Conservation (phyloP, 345 rosid species). For the Gossypium turneri region DNA sequence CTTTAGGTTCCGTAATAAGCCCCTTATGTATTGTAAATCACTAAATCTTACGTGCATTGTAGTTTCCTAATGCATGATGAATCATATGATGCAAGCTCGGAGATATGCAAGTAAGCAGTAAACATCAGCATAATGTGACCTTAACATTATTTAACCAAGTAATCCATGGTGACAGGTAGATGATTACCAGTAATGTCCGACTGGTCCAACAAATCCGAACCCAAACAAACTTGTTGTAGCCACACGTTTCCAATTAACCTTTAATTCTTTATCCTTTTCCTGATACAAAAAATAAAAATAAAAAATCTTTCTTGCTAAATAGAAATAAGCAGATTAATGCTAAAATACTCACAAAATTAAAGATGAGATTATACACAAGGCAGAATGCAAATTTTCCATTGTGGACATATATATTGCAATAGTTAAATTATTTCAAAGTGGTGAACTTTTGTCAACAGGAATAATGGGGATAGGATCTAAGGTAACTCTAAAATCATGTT, state of each 20-base stretch:
- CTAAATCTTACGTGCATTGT: neutral
- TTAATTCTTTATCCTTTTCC: slow-evolving; percentile 23
- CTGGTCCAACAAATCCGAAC: slow-evolving; percentile 40
- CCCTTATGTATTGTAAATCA: neutral
- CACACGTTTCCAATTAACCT: slow-evolving; percentile 36
- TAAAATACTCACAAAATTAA: neutral
- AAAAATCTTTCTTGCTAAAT: neutral
- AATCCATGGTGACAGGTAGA: neutral
- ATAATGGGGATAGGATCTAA: neutral
- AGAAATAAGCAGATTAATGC: too few relatives aligned
- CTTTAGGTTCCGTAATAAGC: neutral
- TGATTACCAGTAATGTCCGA: slow-evolving; percentile 36
- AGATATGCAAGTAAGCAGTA: neutral
- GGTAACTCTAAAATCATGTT: neutral
- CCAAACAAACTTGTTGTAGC: slow-evolving; percentile 41
- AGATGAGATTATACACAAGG: neutral
- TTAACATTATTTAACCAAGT: slow-evolving; percentile 1
- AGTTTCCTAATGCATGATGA: neutral
- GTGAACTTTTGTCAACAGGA: neutral
- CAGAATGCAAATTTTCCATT: neutral
- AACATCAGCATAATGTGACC: neutral
- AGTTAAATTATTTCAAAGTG: neutral
- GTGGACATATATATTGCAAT: neutral
- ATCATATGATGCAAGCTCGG: neutral
- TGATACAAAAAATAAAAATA: neutral